These are phyloP conservation scores for Populus deltoides DNA, from an alignment of 345 rosid species.

Conservation along the genomic window DNA sequence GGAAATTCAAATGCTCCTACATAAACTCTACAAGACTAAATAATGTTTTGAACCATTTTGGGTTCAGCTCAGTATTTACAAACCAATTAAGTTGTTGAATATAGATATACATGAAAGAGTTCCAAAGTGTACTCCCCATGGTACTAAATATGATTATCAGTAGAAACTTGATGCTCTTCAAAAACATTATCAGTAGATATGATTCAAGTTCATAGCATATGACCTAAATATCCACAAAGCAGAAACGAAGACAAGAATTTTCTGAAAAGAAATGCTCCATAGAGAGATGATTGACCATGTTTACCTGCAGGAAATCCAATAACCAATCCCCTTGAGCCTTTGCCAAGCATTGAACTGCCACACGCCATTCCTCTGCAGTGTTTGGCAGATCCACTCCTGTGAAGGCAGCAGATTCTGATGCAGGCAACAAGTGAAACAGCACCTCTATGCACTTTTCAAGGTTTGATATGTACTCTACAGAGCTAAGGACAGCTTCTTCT, in stretches of 20 bases:
- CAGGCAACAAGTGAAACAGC: conserved; percentile 60
- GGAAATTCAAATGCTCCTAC: conserved; percentile 9
- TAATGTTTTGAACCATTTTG: not conserved
- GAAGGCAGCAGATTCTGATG: conserved; percentile 29
- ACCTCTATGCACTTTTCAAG: conserved; percentile 66
- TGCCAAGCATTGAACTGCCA: conserved; percentile 64
- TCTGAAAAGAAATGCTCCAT: not conserved
- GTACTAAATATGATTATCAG: not conserved
- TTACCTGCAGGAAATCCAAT: conserved; percentile 70
- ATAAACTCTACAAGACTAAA: not conserved
- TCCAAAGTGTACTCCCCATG: not conserved
- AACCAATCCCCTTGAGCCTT: conserved; percentile 66
- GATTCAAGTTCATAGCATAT: not conserved
- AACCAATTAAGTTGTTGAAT: not conserved
- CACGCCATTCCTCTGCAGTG: conserved; percentile 55
- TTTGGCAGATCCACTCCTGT: conserved; percentile 27
- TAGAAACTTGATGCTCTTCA: not conserved
- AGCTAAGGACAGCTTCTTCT: conserved; percentile 60
- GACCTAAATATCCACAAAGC: not conserved
- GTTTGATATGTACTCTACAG: conserved; percentile 44
- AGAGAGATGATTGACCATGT: not conserved
- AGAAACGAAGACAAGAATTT: not conserved
- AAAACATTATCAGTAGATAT: not conserved
- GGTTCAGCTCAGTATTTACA: not conserved
- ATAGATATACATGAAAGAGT: not conserved